Evolutionary conservation across 805 yeast species (phyloP).

Genomic region (Saccharomyces cerevisiae): DNA sequence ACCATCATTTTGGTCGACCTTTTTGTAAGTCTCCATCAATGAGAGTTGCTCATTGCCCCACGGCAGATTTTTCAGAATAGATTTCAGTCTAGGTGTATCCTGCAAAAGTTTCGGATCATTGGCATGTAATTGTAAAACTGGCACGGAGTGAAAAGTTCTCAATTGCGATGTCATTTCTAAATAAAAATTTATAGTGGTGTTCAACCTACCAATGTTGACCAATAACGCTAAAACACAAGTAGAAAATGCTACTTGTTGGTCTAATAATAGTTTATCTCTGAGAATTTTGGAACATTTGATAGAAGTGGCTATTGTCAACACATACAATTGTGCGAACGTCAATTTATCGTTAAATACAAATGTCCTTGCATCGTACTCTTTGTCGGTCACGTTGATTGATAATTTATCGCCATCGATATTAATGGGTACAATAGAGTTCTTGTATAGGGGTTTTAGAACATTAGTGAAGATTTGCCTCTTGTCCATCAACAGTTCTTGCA

Average conservation of each 20-base stretch:
- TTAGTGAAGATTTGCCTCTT: conserved; percentile 59
- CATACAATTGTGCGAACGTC: conserved; percentile 78
- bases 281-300: conserved; percentile 76
- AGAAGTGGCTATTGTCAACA: conserved; percentile 73
- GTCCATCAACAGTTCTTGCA: conserved; percentile 57
- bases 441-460: conserved; percentile 39
- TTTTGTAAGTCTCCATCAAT: conserved; percentile 65
- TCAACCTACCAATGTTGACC: conserved; percentile 88
- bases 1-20: conserved; percentile 40
- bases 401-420: conserved; percentile 32
- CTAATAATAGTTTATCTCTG: conserved; percentile 63
- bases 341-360: conserved; percentile 37
- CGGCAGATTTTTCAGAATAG: conserved; percentile 55
- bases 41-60: conserved; percentile 23
- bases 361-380: conserved; percentile 32
- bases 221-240: conserved; percentile 76
- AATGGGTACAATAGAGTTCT: conserved; percentile 26
- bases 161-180: conserved; percentile 92
- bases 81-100: conserved; percentile 89
- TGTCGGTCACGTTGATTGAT: conserved; percentile 23
- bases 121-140: conserved; percentile 59
- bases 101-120: conserved; percentile 65
- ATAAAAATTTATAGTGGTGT: conserved; percentile 89
- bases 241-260: conserved; percentile 54
- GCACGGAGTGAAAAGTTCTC: conserved; percentile 89